Evolutionary conservation across 2,329 filamentous ascomycete genomes (phyloP).

Genomic region (Phyllosticta citrichinensis): DNA sequence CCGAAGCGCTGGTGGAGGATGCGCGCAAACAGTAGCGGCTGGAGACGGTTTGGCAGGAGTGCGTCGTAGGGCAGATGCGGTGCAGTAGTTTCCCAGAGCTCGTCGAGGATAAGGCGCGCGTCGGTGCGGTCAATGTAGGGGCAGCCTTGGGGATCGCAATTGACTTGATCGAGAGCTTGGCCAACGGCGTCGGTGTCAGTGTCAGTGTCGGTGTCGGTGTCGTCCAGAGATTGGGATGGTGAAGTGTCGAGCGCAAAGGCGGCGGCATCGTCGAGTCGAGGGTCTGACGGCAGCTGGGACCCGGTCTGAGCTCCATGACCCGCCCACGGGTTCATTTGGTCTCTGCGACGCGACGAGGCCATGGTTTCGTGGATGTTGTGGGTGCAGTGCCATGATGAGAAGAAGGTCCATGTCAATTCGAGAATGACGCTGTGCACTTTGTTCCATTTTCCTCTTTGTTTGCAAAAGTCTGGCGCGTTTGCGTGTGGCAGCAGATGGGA

Average conservation of each 20-base stretch:
- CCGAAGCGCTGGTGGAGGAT: not conserved
- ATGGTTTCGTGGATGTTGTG: not conserved
- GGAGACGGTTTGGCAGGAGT: not conserved
- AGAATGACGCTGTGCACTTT: not conserved
- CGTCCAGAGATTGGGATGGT: not conserved
- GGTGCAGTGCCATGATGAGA: not conserved
- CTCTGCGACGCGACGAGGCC: too few species aligned
- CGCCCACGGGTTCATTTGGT: not conserved
- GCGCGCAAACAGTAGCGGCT: not conserved
- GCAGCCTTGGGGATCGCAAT: not conserved
- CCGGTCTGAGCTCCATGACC: not conserved
- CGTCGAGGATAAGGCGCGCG: not conserved
- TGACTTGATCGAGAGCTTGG: not conserved
- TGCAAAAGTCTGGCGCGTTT: not conserved
- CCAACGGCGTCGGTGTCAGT: not conserved
- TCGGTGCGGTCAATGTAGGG: not conserved
- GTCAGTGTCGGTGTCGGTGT: not conserved
- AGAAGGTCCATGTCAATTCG: not conserved
- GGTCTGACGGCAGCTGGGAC: not conserved
- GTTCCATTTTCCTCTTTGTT: not conserved
- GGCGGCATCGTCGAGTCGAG: not conserved
- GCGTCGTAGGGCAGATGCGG: slow-evolving; percentile 3
- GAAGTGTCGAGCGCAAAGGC: not conserved
- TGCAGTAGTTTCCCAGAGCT: not conserved
- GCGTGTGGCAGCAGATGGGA: not conserved